Base-by-base conservation (phyloP, 768 basidiomycete genomes). In the Rubroboletus pulcherrimus region DNA sequence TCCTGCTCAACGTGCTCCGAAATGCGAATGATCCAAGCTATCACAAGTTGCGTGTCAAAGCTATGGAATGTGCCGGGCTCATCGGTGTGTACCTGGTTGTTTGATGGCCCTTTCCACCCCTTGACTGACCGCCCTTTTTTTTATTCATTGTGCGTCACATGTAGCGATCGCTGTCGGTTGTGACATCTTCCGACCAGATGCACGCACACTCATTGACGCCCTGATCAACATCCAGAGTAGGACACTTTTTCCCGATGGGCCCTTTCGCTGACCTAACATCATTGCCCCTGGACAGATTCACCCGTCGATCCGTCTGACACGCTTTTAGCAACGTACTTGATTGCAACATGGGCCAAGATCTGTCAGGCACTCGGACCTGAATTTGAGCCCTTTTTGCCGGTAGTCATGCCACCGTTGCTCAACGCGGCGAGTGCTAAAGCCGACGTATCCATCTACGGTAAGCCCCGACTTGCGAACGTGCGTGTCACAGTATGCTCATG, bases 21-120 rank as follows among this genome's bases (percentile, higher is more conserved):
- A 87, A 89, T 46, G 87, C 88, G 11, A 85, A 84, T 41, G 81
- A 82, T 7, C 67, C 78, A 0, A 84, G 86, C 49, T 86, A 89
- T 67, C 75, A 78, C 26, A 86, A 85, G 65, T 64, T 94, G 49
- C 77, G 89, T 24, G 81, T 84, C 39, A 91, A 93, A 66, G 90
- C 91, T 0, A 93, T 96, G 89, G 93, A 95, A 66, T 93, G 92
- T 68, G 91, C 90, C 0, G 89, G 89, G 8, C 74, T 93, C 21
- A 87, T 92, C 57, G 92, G 92, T 92, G 39, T 17, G 82, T 70
- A 24, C 42, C 59, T 54, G 43, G 34, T 43, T 12, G 17, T 34
- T n/a, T 17, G 38, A 47, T 19, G n/a, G 24, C 5, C 14, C 14
- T 5, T 7, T 9, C 12, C 30, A 7, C 30, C 43, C 24, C 26